A percentile compares a stretch with the other conserved stretches of the same genome.
Evolutionary conservation across 1,139 yeast genomes (phyloP).

Genomic region (Debaryomyces sp.): DNA sequence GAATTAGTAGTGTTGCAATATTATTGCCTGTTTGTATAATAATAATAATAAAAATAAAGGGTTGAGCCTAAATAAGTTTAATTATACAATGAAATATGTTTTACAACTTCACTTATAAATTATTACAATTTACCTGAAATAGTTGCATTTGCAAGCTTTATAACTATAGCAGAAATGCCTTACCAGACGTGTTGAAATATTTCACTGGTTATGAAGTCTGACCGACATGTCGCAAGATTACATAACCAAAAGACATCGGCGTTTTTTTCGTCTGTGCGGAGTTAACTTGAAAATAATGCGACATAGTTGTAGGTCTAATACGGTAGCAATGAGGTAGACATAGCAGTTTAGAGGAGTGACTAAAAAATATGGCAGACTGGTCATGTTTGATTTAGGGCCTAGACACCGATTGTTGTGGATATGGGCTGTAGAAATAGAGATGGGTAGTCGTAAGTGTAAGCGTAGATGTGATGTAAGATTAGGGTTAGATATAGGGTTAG

Average conservation of each 20-base stretch:
- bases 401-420: not conserved
- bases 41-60: not conserved
- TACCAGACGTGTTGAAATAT: not conserved
- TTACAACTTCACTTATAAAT: not conserved
- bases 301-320: not conserved
- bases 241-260: not conserved
- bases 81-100: not conserved
- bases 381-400: not conserved
- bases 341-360: not conserved
- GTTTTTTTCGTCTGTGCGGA: not conserved
- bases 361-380: not conserved
- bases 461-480: not conserved
- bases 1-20: constrained; percentile 1
- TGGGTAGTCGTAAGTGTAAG: not conserved
- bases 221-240: not conserved
- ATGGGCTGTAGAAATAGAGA: not conserved
- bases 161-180: constrained; percentile 1
- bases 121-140: not conserved
- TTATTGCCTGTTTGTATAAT: not conserved
- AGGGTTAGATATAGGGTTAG: too few relatives aligned
- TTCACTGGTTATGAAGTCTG: constrained; percentile 4
- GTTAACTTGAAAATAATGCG: not conserved
- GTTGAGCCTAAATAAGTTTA: constrained; percentile 5
- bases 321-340: not conserved
- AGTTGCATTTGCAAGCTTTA: not conserved